Conservation (phyloP, 352 stramenopile species). For the Phytophthora uliginosa region DNA sequence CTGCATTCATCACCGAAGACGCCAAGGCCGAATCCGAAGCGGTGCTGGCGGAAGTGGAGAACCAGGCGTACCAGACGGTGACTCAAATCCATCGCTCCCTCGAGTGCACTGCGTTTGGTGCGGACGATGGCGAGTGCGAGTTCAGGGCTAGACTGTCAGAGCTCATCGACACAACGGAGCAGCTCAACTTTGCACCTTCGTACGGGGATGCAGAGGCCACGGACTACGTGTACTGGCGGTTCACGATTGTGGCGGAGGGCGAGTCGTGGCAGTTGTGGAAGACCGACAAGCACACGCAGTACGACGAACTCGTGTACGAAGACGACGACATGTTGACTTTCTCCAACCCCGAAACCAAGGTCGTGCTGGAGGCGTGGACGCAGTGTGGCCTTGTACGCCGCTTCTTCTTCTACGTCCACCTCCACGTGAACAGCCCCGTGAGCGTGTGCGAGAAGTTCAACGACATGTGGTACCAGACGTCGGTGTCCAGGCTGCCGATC, state of each 20-base stretch:
- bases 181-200: constrained; percentile 25
- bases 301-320: constrained; percentile 22
- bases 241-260: constrained; percentile 46
- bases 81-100: constrained; percentile 75
- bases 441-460: constrained; percentile 64
- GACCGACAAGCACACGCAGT: constrained; percentile 16
- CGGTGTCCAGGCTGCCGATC: constrained; percentile 44
- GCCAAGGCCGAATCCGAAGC: constrained; percentile 41
- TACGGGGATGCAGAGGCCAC: constrained; percentile 15
- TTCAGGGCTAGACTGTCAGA: constrained; percentile 48
- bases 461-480: constrained; percentile 78
- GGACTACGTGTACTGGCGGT: constrained; percentile 77
- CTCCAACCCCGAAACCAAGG: background rate
- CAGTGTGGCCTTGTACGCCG: background rate
- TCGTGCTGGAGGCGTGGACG: background rate
- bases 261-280: constrained; percentile 62
- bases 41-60: constrained; percentile 49
- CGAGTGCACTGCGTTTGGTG: constrained; percentile 55
- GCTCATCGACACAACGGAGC: constrained; percentile 45
- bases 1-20: constrained; percentile 37
- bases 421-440: constrained; percentile 61
- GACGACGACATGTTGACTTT: constrained; percentile 8
- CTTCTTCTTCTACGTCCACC: constrained; percentile 53
- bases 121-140: constrained; percentile 34
- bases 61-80: constrained; percentile 52